Percentiles rank a stretch among this genome's conserved stretches.
phyloP scores from a whole-genome alignment of 345 rosid species.

The Euphorbia tirucalli region DNA sequence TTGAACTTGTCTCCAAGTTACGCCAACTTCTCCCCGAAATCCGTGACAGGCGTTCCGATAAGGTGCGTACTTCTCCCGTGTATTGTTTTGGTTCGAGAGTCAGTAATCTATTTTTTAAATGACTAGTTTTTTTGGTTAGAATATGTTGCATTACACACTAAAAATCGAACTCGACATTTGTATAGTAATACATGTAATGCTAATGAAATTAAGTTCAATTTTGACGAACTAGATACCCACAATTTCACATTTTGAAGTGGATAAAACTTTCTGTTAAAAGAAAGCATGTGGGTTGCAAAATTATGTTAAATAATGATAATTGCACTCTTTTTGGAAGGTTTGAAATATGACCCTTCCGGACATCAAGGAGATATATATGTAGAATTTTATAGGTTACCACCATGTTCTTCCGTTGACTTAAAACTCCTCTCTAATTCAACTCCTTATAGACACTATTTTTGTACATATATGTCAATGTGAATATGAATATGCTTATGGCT shows the following conservation, averaged over 20 bases:
- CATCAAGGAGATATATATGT: conserved; percentile 26
- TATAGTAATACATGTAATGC: no score
- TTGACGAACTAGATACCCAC: no score
- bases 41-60: conserved; percentile 67
- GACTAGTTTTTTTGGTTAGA: no score
- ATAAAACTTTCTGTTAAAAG: background rate
- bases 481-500: no score
- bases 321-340: conserved; percentile 19
- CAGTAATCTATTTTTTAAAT: no score
- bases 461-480: background rate
- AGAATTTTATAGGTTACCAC: no score
- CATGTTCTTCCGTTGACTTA: conserved; percentile 26
- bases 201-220: no score
- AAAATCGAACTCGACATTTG: no score
- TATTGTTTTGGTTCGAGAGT: no score
- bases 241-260: background rate
- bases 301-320: conserved; percentile 9
- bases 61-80: conserved; percentile 42
- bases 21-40: conserved; percentile 90
- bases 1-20: conserved; percentile 78
- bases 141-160: no score
- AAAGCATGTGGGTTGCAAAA: no score
- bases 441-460: no score
- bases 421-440: conserved; percentile 24
- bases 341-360: conserved; percentile 28